Evolutionary conservation across 192 early-diverging fungal species (phyloP).

Genomic region (Backusella psychrophila): DNA sequence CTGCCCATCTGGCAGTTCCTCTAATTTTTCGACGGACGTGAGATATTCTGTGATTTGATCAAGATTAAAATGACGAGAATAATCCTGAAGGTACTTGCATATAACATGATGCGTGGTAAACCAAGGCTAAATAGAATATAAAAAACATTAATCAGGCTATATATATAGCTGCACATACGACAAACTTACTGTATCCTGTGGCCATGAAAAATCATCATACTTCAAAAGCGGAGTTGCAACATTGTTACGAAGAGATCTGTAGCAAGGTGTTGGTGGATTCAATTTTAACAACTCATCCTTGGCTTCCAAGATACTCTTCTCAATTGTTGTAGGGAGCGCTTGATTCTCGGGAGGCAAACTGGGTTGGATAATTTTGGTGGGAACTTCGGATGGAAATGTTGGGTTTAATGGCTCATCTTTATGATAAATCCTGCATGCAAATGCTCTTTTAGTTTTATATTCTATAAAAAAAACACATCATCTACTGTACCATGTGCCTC

Average conservation of each 20-base stretch:
- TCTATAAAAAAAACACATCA: no score
- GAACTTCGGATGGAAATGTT: neutral
- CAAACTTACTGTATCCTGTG: neutral
- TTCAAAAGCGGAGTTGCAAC: conserved; percentile 1
- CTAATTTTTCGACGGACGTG: conserved; percentile 16
- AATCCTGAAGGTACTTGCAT: conserved; percentile 16
- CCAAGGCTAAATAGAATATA: neutral
- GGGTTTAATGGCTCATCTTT: neutral
- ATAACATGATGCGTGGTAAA: conserved; percentile 15
- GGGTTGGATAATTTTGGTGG: neutral
- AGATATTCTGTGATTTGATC: conserved; percentile 21
- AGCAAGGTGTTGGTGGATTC: conserved; percentile 12
- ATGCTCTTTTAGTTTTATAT: neutral
- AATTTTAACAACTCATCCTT: neutral
- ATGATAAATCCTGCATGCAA: neutral
- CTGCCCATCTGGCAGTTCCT: neutral
- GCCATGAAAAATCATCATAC: neutral
- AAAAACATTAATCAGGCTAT: neutral
- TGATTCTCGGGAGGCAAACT: neutral
- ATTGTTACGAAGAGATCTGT: neutral
- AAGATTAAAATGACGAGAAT: conserved; percentile 8
- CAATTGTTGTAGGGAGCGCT: neutral
- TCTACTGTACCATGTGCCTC: conserved; percentile 16
- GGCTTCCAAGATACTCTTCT: neutral
- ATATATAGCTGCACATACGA: neutral